A percentile compares a stretch with the other conserved stretches of the same genome.
These are phyloP conservation scores for Coemansia sp. DNA, from an alignment of 192 early-diverging fungal species.

Conservation along the genomic window DNA sequence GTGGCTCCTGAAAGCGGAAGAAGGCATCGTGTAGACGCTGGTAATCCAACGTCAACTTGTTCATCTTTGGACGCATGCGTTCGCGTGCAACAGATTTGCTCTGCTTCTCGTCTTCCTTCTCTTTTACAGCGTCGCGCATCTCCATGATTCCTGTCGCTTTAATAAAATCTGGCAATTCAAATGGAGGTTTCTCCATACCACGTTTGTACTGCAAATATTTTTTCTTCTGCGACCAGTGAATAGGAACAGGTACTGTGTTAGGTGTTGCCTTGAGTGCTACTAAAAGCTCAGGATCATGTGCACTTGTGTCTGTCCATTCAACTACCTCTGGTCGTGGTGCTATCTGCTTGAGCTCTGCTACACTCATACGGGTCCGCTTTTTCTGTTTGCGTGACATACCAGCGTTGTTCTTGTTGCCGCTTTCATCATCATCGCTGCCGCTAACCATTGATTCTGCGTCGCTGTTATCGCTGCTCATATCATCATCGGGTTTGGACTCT, in stretches of 20 bases:
- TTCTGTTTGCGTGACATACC: conserved; percentile 54
- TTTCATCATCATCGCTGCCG: conserved; percentile 31
- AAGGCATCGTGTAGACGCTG: conserved; percentile 98
- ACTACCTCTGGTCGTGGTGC: conserved; percentile 93
- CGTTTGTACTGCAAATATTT: conserved; percentile 97
- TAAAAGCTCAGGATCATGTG: conserved; percentile 84
- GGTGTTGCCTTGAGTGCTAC: conserved; percentile 87
- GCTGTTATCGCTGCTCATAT: conserved; percentile 22
- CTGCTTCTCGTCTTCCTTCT: conserved; percentile 79
- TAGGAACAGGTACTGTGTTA: conserved; percentile 93
- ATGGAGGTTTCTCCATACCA: conserved; percentile 93
- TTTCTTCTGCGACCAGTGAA: conserved; percentile 94
- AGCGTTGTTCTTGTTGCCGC: conserved; percentile 6
- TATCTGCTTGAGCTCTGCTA: conserved; percentile 90
- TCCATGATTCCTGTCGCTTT: conserved; percentile 98
- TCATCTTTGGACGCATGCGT: conserved; percentile 90
- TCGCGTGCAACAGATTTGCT: conserved; percentile 85
- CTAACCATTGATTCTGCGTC: conserved; percentile 19
- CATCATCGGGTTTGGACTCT: conserved; percentile 11
- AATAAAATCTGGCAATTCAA: conserved; percentile 96
- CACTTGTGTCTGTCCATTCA: conserved; percentile 94
- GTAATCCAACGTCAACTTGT: conserved; percentile 94
- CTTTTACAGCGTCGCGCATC: conserved; percentile 82
- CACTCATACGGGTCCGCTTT: conserved; percentile 60
- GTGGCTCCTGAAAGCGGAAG: conserved; percentile 89